Percentiles rank a stretch among this genome's conserved stretches.
These are phyloP conservation scores for Umbilicaria muhlenbergii DNA, from an alignment of 495 filamentous ascomycete species.

Conservation along the genomic window DNA sequence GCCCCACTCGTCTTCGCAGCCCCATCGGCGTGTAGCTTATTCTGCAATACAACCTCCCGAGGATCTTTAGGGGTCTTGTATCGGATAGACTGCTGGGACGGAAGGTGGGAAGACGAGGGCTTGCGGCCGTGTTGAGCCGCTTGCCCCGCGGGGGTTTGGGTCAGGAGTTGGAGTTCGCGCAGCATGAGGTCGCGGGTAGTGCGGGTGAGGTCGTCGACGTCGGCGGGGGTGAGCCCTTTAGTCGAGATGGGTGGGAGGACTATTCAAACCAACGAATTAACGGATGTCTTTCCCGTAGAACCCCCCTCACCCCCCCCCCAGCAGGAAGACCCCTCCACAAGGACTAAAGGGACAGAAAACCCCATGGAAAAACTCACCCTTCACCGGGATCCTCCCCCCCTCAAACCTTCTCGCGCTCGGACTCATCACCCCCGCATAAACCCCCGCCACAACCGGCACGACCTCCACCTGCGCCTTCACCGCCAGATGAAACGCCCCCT, in stretches of 20 bases:
- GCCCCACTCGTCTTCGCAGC: too few species aligned
- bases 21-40: too few species aligned
- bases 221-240: slow-evolving; percentile 53
- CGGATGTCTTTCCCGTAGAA: not conserved
- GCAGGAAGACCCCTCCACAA: too few species aligned
- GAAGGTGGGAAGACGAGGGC: too few species aligned
- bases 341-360: too few species aligned
- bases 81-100: too few species aligned
- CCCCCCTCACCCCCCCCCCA: too few species aligned
- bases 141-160: slow-evolving; percentile 18
- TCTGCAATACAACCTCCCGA: too few species aligned
- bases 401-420: slow-evolving; percentile 53
- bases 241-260: slow-evolving; percentile 80
- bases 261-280: slow-evolving; percentile 15
- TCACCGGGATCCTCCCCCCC: slow-evolving; percentile 61
- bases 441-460: slow-evolving; percentile 61
- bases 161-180: slow-evolving; percentile 49
- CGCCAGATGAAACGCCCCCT: slow-evolving; percentile 93
- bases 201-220: slow-evolving; percentile 67
- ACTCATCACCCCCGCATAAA: slow-evolving; percentile 53
- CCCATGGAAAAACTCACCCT: slow-evolving; percentile 46
- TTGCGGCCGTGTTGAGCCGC: not conserved
- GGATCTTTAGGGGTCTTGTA: too few species aligned
- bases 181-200: slow-evolving; percentile 67
- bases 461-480: slow-evolving; percentile 88